phyloP scores from a whole-genome alignment of 768 basidiomycete species.

The Baorangia bicolor region DNA sequence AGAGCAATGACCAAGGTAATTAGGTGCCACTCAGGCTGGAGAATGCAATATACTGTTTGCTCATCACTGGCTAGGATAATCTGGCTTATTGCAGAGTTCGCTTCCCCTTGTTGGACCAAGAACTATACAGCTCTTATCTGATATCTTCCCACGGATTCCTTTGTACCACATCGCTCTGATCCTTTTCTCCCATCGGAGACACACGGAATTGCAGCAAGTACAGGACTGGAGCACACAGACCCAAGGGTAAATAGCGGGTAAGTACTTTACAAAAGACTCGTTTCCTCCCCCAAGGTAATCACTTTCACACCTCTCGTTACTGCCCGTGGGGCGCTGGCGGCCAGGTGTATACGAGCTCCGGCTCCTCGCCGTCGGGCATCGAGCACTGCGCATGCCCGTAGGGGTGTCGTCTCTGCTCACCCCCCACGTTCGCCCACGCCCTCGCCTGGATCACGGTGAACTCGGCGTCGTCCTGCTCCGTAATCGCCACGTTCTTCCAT shows the following conservation, averaged over 20 bases:
- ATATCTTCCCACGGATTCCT: background rate
- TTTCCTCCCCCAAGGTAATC: background rate
- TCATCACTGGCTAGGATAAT: background rate
- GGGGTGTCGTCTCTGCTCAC: too few species aligned
- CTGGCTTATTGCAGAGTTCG: background rate
- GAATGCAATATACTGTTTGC: background rate
- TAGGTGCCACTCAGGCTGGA: too few species aligned
- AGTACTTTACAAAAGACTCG: background rate
- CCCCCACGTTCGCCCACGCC: background rate
- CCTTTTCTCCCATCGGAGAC: background rate
- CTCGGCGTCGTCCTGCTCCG: slow-evolving; percentile 17
- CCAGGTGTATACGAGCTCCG: background rate
- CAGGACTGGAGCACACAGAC: background rate
- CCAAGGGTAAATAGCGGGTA: background rate
- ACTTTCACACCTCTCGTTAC: background rate
- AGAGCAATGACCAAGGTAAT: background rate
- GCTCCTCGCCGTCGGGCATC: background rate
- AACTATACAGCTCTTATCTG: background rate
- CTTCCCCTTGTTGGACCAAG: background rate
- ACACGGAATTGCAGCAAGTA: background rate
- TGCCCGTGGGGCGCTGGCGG: background rate
- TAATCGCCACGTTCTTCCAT: slow-evolving; percentile 20
- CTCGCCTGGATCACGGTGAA: background rate
- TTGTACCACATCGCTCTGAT: too few species aligned
- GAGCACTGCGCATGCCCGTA: too few species aligned